phyloP scores from a whole-genome alignment of 176 grass and related monocot genomes.

The Cenchrus americanus region DNA sequence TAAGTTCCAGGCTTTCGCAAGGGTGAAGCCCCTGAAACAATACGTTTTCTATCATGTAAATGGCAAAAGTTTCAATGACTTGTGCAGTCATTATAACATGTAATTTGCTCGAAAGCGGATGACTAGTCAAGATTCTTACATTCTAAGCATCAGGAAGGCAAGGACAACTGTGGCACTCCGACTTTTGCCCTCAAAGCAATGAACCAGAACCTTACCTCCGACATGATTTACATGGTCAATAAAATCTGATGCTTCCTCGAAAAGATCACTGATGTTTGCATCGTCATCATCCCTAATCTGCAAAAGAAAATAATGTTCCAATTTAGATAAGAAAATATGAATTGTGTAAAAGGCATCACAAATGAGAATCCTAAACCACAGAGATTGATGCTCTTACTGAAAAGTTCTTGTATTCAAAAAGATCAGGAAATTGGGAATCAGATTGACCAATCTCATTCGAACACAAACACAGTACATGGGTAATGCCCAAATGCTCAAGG shows the following conservation, averaged over 20 bases:
- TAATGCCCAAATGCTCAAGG: slow-evolving; percentile 88
- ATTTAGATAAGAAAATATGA: slow-evolving; percentile 14
- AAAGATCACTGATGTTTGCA: slow-evolving; percentile 83
- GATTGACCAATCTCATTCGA: slow-evolving; percentile 99
- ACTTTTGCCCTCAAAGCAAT: slow-evolving; percentile 99
- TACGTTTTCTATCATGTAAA: not conserved
- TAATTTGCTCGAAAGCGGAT: not conserved
- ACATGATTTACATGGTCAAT: slow-evolving; percentile 59
- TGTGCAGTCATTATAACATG: not conserved
- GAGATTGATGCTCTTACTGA: slow-evolving; percentile 64
- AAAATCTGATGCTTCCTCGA: slow-evolving; percentile 81
- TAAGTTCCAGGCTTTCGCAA: slow-evolving; percentile 75
- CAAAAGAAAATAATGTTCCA: not conserved
- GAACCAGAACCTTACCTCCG: slow-evolving; percentile 82
- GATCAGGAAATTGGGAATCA: slow-evolving; percentile 89
- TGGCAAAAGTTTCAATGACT: not conserved
- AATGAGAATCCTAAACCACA: slow-evolving; percentile 28
- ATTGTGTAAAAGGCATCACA: slow-evolving; percentile 16
- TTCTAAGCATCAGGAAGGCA: slow-evolving; percentile 86
- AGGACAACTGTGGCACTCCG: slow-evolving; percentile 85
- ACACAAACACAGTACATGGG: slow-evolving; percentile 96
- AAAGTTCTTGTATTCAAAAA: slow-evolving; percentile 97
- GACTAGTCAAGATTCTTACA: slow-evolving; percentile 50
- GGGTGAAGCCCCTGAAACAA: slow-evolving; percentile 62
- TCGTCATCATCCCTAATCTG: slow-evolving; percentile 97